These are phyloP conservation scores for Cicer cuneatum DNA, from an alignment of 306 rosid genomes.

Conservation along the genomic window DNA sequence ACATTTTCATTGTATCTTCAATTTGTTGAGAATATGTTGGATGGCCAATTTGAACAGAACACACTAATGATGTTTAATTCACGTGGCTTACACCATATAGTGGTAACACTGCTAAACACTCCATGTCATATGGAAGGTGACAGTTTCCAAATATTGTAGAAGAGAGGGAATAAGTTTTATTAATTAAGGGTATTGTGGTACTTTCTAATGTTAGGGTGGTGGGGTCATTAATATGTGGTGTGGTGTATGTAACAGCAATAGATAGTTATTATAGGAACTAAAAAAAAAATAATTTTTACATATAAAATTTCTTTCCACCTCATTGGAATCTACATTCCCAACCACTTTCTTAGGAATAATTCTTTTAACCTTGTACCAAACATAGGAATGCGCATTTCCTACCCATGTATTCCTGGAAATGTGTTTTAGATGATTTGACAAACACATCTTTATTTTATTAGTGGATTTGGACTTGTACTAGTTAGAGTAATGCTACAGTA, in stretches of 20 bases:
- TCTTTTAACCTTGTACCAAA: background rate
- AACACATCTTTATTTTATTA: background rate
- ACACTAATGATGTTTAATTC: background rate
- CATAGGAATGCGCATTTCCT: background rate
- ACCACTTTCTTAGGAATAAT: background rate
- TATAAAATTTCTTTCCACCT: background rate
- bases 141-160: too few relatives aligned
- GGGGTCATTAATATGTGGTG: too few relatives aligned
- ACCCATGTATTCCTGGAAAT: background rate
- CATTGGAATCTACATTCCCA: background rate
- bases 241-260: too few relatives aligned
- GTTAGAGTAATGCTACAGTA: constrained; percentile 13
- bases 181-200: too few relatives aligned
- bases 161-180: too few relatives aligned
- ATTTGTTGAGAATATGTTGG: background rate
- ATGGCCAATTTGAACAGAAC: background rate
- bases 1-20: background rate
- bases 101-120: too few relatives aligned
- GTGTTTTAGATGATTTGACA: constrained; percentile 11
- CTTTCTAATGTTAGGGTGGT: too few relatives aligned
- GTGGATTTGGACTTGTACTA: background rate
- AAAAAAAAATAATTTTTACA: background rate
- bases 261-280: background rate
- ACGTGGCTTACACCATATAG: background rate
- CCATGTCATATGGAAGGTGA: too few relatives aligned